phyloP scores from a whole-genome alignment of 2,329 filamentous ascomycete species.

The Clarireedia hainanense region DNA sequence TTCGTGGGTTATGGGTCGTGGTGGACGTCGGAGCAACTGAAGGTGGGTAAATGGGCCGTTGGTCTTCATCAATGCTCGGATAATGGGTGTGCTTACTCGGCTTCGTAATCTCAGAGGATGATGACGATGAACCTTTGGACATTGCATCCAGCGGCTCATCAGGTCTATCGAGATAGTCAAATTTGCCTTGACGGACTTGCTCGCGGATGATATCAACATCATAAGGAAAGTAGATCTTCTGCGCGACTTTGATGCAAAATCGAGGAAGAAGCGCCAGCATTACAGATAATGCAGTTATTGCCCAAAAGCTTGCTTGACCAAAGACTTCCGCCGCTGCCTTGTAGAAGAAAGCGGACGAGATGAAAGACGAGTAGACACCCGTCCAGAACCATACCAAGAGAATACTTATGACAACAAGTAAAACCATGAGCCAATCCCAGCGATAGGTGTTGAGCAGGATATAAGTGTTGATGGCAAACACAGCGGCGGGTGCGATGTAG shows the following conservation, averaged over 20 bases:
- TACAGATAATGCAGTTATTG: constrained; percentile 68
- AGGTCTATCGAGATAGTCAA: constrained; percentile 54
- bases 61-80: constrained; percentile 72
- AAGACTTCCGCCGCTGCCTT: constrained; percentile 73
- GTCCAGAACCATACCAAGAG: constrained; percentile 95
- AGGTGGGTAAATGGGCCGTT: constrained; percentile 87
- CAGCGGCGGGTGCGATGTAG: constrained; percentile 75
- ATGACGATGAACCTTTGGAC: constrained; percentile 41
- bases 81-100: constrained; percentile 46
- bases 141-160: constrained; percentile 25
- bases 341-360: constrained; percentile 61
- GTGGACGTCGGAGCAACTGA: constrained; percentile 71
- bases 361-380: constrained; percentile 60
- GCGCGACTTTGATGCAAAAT: constrained; percentile 76
- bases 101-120: constrained; percentile 49
- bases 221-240: constrained; percentile 89
- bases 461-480: constrained; percentile 87
- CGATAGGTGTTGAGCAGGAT: constrained; percentile 94
- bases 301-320: constrained; percentile 78
- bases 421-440: constrained; percentile 93
- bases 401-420: constrained; percentile 75
- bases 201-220: constrained; percentile 96
- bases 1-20: constrained; percentile 69
- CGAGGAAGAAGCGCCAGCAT: constrained; percentile 80
- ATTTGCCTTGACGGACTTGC: constrained; percentile 76